Conservation (phyloP, 2,329 filamentous ascomycete genomes). For the Didymella pomorum region DNA sequence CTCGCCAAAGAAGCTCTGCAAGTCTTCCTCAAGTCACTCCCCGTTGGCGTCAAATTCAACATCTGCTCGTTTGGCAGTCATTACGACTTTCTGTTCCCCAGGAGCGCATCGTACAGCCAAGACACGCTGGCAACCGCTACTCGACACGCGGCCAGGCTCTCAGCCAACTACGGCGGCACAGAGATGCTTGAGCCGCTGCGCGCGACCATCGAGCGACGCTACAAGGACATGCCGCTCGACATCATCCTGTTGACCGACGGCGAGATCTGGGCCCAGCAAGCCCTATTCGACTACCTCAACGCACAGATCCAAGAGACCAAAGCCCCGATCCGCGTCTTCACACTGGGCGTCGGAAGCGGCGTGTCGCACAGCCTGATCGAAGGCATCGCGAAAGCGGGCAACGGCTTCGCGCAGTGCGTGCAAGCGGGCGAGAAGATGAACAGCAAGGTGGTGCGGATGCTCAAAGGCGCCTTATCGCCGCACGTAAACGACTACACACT, state of each 20-base stretch:
- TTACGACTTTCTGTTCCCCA: slow-evolving; percentile 58
- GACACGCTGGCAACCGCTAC: slow-evolving; percentile 56
- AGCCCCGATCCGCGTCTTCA: slow-evolving; percentile 62
- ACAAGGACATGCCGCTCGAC: slow-evolving; percentile 58
- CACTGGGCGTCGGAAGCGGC: slow-evolving; percentile 63
- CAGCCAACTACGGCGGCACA: slow-evolving; percentile 62
- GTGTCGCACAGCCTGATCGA: slow-evolving; percentile 67
- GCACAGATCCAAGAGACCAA: slow-evolving; percentile 51
- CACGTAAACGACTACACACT: slow-evolving; percentile 71
- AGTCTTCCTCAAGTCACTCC: slow-evolving; percentile 72
- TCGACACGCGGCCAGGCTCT: slow-evolving; percentile 53
- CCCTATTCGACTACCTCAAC: slow-evolving; percentile 60
- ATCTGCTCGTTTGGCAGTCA: slow-evolving; percentile 70
- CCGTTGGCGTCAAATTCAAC: slow-evolving; percentile 71
- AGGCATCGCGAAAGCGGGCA: slow-evolving; percentile 65
- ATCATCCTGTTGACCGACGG: slow-evolving; percentile 67
- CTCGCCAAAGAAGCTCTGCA: slow-evolving; percentile 65
- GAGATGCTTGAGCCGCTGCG: slow-evolving; percentile 60
- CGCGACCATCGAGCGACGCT: slow-evolving; percentile 57
- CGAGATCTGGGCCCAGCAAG: slow-evolving; percentile 59
- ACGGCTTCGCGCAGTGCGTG: slow-evolving; percentile 69
- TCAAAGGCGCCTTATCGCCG: slow-evolving; percentile 73
- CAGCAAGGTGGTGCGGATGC: slow-evolving; percentile 74
- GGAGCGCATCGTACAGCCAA: slow-evolving; percentile 58
- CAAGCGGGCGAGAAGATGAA: slow-evolving; percentile 70